Base-by-base conservation (phyloP, 1,284 basidiomycete genomes). In the Cutaneotrichosporon curvatum region DNA sequence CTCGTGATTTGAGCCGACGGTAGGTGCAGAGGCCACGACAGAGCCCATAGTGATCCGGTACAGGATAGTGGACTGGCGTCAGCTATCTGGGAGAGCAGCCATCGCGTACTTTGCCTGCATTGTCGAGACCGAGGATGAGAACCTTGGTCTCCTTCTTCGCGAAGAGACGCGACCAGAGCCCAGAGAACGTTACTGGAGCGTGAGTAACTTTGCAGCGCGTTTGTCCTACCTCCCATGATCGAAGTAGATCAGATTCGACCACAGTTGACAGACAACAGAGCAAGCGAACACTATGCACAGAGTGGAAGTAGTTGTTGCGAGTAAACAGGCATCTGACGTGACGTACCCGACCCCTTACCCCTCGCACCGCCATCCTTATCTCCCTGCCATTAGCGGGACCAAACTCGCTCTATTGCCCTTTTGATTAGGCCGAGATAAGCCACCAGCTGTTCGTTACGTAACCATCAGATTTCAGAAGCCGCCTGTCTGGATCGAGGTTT, bases 31-130 rank as follows among this genome's bases (percentile, higher is more conserved):
- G 3, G 74, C 71, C 18, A 76, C 74, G 37, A 76, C 74, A 18
- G 74, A 68, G 28, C 75, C 75, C 57, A 76, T 72, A 11, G 74
- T 76, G 59, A 76, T 76, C 37, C 74, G 71, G 57, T 76, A 77
- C 45, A 74, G 67, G 20, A 75, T 68, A 2, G 73, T 75, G 10
- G 70, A 73, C 63, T 66, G 47, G 4, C 1, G 50, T 47, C 15
- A 42, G 39, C 28, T 8, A 34, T 15, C 9, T 14, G 28, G 28
- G 28, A 30, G 14, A 34, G 32, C 14, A 34, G 23, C 4, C 23
- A 25, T 12, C 23, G 38, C 59, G 43, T 45, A 68, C 66, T 61
- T 76, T 76, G 23, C 75, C 75, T 10, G 74, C 73, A 63, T 75
- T 75, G 61, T 75, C 74, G 21, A 75, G 65, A 38, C 72, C 72